Conservation (phyloP, 345 rosid genomes). For the Linum tenue region DNA sequence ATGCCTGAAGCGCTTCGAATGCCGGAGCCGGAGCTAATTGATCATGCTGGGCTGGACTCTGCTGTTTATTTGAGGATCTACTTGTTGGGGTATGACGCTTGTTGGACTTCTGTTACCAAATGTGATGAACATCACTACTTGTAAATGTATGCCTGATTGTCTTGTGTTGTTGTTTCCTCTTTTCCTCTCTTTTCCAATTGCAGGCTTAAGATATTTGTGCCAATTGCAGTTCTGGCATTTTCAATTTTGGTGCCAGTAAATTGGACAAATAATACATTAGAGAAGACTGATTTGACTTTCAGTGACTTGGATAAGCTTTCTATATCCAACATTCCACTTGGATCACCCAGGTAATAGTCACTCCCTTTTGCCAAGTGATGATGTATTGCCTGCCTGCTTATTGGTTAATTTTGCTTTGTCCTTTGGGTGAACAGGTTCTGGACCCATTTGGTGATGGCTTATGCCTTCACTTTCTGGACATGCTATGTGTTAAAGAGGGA, state of each 20-base stretch:
- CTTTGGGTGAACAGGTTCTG: constrained; percentile 49
- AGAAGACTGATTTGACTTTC: constrained; percentile 43
- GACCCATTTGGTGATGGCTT: constrained; percentile 86
- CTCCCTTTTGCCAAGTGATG: constrained; percentile 10
- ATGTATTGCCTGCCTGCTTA: neutral
- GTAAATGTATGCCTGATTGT: neutral
- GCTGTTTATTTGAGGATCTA: constrained; percentile 80
- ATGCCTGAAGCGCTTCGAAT: constrained; percentile 84
- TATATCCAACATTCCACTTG: constrained; percentile 74
- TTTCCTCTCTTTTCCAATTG: constrained; percentile 2
- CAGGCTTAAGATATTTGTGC: constrained; percentile 83
- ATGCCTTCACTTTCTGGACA: constrained; percentile 85
- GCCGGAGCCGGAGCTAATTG: constrained; percentile 88
- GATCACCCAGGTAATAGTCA: constrained; percentile 51
- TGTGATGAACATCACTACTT: neutral
- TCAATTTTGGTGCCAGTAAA: constrained; percentile 72
- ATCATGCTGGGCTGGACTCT: constrained; percentile 89
- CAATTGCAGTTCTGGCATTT: constrained; percentile 64
- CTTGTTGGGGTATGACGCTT: constrained; percentile 59
- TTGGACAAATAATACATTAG: constrained; percentile 65
- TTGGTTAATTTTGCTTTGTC: neutral
- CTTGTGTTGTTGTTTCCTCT: neutral
- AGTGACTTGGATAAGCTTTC: constrained; percentile 80
- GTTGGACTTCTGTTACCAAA: neutral
- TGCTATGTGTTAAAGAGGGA: constrained; percentile 68